Conservation (phyloP, 2,329 filamentous ascomycete species). For the Aspergillus awamori region DNA sequence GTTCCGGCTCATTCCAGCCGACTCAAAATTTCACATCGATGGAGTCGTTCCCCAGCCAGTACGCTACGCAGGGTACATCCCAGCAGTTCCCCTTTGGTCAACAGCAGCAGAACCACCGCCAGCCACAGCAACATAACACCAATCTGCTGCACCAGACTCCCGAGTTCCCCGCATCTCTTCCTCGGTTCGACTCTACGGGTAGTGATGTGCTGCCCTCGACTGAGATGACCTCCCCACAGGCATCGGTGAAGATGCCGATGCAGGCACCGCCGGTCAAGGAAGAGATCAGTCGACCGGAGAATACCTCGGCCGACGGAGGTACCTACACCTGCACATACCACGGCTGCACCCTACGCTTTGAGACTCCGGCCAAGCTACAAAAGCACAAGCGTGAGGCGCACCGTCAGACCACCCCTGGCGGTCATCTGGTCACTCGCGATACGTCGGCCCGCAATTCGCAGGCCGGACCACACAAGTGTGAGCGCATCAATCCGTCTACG, state of each 20-base stretch:
- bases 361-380: conserved; percentile 81
- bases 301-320: conserved; percentile 73
- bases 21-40: conserved; percentile 42
- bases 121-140: conserved; percentile 33
- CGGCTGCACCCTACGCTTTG: conserved; percentile 84
- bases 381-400: conserved; percentile 96
- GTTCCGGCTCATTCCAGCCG: conserved; percentile 38
- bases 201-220: conserved; percentile 50
- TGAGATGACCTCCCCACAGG: conserved; percentile 40
- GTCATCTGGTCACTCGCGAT: conserved; percentile 46
- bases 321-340: conserved; percentile 98
- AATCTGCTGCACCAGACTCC: conserved; percentile 50
- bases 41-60: conserved; percentile 46
- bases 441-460: conserved; percentile 73
- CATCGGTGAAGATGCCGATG: conserved; percentile 34
- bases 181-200: conserved; percentile 64
- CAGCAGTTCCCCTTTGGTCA: conserved; percentile 55
- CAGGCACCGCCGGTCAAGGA: conserved; percentile 42
- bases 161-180: conserved; percentile 62
- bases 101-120: conserved; percentile 26
- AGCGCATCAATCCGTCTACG: conserved; percentile 90
- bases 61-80: conserved; percentile 47
- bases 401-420: conserved; percentile 66
- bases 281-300: conserved; percentile 58
- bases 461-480: conserved; percentile 89